Evolutionary conservation across 1,139 yeast species (phyloP), one percentile per base, ranked within the genome.

Genomic region (Ogataea hybrid): DNA sequence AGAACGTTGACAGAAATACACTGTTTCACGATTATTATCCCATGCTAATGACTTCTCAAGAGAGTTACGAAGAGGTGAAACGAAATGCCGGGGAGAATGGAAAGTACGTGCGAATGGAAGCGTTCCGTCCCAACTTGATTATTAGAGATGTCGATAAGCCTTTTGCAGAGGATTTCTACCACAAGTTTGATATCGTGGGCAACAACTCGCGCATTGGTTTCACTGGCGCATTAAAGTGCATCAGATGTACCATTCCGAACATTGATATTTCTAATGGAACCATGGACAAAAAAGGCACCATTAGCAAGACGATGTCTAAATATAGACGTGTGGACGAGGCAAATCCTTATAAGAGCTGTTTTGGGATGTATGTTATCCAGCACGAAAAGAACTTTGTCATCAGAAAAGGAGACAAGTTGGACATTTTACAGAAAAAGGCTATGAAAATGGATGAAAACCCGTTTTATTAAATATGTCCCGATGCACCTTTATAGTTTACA

Each of bases 1-100:
- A 42, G 21, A 23, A 43, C 2, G 38, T 43, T 5, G 39, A 49
- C 20, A 49, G 61, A 39, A 40, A 29, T 4, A 54, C 70, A 1
- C 44, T 58, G 8, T 71, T 69, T 53, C 77, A 70, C 42, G 77
- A 72, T 49, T 65, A 68, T 41, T 72, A 51, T 47, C 77, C 78
- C 2, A 60, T 70, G 14, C 57, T 69, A 37, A 47, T 71, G 31
- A 53, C 68, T 40, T 57, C 70, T 0, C 54, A 62, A 14, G 62
- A 59, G 18, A 64, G 69, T 6, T 50, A 66, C 20, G 63, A 56
- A 5, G 62, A 57, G 15, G 53, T 70, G 14, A 58, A 59, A 32
- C 41, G 42, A 2, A 48, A 53, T 11, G 57, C 65, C 15, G 48
- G 44, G 7, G 35, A 40, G 10, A 38, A 32, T 4, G 54, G 48